Percentiles rank a stretch among this genome's conserved stretches.
Conservation (phyloP, 2,329 filamentous ascomycete genomes). For the Falciphora oryzae region DNA sequence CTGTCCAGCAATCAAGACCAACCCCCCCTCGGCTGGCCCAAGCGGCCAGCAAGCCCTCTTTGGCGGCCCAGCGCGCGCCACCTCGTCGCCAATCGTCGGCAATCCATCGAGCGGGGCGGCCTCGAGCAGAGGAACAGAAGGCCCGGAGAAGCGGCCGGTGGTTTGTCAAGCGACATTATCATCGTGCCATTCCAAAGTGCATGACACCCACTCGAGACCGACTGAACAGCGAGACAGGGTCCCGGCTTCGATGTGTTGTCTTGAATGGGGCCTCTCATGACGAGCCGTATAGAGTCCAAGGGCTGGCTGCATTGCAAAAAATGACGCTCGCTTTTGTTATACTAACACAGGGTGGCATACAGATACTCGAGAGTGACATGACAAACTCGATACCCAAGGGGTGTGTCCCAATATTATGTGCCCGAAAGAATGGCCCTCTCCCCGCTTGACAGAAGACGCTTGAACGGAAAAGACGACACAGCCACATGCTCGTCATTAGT, state of each 20-base stretch:
- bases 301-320: too few relatives aligned
- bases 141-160: background rate
- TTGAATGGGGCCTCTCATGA: background rate
- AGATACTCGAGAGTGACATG: too few relatives aligned
- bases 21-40: background rate
- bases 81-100: slow-evolving; percentile 1
- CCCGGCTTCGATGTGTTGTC: too few relatives aligned
- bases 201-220: background rate
- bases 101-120: background rate
- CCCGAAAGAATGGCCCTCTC: background rate
- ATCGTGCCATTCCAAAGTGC: background rate
- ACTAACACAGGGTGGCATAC: too few relatives aligned
- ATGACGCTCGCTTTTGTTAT: background rate
- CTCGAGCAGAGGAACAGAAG: background rate
- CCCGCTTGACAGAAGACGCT: background rate
- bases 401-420: too few relatives aligned
- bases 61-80: background rate
- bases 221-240: background rate
- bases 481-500: background rate
- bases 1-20: background rate
- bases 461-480: background rate
- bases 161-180: background rate
- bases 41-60: background rate
- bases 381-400: too few relatives aligned
- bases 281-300: too few relatives aligned